phyloP scores from a whole-genome alignment of 805 yeast species.

The Huiozyma sinensis region DNA sequence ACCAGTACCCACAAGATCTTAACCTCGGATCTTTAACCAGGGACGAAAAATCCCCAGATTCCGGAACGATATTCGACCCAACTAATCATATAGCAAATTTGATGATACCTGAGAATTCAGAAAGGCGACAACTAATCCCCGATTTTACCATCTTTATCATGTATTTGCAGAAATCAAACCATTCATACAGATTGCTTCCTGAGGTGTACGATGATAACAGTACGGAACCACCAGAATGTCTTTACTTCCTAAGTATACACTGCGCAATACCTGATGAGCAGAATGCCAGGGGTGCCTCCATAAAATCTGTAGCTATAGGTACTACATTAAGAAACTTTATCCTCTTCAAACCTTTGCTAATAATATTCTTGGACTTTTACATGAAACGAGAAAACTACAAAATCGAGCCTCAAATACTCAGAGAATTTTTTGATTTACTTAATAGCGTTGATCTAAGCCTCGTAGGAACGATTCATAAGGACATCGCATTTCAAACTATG shows the following conservation, averaged over 20 bases:
- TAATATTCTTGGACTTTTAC: constrained; percentile 37
- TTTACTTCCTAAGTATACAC: constrained; percentile 48
- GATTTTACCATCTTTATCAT: constrained; percentile 49
- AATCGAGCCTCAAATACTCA: constrained; percentile 6
- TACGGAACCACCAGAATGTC: constrained; percentile 1
- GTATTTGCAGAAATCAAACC: constrained; percentile 27
- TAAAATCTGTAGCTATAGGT: constrained; percentile 49
- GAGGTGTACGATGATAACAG: constrained; percentile 15
- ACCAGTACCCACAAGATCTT: constrained; percentile 44
- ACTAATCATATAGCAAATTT: constrained; percentile 35
- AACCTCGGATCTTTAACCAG: not conserved
- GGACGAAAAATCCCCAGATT: not conserved
- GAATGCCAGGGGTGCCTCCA: constrained; percentile 47
- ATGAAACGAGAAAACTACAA: constrained; percentile 11
- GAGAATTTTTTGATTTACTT: constrained; percentile 17
- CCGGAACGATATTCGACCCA: constrained; percentile 1
- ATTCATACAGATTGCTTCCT: constrained; percentile 19
- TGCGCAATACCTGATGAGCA: constrained; percentile 34
- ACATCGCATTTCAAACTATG: constrained; percentile 12
- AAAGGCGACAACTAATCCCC: constrained; percentile 38
- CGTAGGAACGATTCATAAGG: constrained; percentile 9
- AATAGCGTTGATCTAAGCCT: constrained; percentile 20
- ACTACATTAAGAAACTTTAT: constrained; percentile 44
- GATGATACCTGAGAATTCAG: constrained; percentile 53
- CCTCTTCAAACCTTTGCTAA: constrained; percentile 47